phyloP scores from a whole-genome alignment of 768 basidiomycete genomes.

The Stropharia rugosoannulata region DNA sequence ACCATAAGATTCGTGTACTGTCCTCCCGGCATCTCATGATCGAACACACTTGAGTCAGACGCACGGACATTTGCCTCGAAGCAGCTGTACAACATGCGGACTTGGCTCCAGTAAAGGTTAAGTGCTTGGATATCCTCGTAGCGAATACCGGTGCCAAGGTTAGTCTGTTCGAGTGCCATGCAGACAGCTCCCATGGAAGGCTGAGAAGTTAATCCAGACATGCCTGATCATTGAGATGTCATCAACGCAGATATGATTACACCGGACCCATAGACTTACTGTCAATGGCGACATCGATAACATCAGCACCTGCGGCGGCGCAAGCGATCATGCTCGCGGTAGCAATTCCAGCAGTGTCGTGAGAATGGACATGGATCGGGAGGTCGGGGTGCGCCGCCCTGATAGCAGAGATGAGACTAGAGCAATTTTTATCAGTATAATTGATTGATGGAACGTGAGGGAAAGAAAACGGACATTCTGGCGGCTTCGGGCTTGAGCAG shows the following conservation, averaged over 20 bases:
- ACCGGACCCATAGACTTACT: constrained; percentile 50
- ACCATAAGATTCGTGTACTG: constrained; percentile 95
- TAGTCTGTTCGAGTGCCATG: constrained; percentile 92
- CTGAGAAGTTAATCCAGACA: constrained; percentile 98
- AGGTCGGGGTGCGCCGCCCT: constrained; percentile 95
- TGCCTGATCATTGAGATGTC: constrained; percentile 52
- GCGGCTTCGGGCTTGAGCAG: constrained; percentile 94
- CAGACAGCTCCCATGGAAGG: constrained; percentile 98
- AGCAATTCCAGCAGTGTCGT: constrained; percentile 98
- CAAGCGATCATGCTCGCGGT: constrained; percentile 96
- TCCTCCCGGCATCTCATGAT: constrained; percentile 99
- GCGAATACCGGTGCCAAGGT: constrained; percentile 92
- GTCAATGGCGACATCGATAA: constrained; percentile 98
- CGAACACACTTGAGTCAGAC: constrained; percentile 97
- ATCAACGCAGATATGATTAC: constrained; percentile 2
- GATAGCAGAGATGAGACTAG: constrained; percentile 89
- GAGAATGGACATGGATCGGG: constrained; percentile 98
- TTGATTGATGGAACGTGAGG: neutral
- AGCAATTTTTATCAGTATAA: constrained; percentile 1
- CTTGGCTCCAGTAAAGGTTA: constrained; percentile 98
- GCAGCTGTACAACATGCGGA: constrained; percentile 91
- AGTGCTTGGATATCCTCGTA: constrained; percentile 97
- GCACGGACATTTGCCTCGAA: constrained; percentile 98
- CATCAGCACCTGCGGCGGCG: constrained; percentile 96
- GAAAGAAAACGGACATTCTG: constrained; percentile 58